Conservation (phyloP, 1,284 basidiomycete species). For the Cryptococcus amylolentus region DNA sequence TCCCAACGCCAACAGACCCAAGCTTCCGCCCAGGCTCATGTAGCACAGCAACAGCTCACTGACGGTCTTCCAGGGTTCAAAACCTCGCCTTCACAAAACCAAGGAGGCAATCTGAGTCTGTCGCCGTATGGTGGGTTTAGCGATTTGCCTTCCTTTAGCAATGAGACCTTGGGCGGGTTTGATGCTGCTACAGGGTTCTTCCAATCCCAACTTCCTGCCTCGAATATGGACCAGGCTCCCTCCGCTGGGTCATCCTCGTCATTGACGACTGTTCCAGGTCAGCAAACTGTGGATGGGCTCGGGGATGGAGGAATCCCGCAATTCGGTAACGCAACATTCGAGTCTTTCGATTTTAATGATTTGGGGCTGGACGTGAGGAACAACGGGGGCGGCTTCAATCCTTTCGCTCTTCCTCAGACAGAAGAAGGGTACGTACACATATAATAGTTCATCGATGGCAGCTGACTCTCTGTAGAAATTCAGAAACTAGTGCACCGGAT, state of each 20-base stretch:
- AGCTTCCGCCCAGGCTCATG: slow-evolving; percentile 1
- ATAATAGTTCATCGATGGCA: neutral
- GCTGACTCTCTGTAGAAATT: slow-evolving; percentile 6
- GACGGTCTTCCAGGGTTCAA: neutral
- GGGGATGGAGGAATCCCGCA: slow-evolving; percentile 9
- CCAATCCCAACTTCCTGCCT: slow-evolving; percentile 4
- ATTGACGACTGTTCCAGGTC: neutral
- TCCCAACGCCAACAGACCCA: neutral
- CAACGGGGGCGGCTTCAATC: slow-evolving; percentile 39
- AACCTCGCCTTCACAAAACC: neutral
- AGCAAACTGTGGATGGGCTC: slow-evolving; percentile 1
- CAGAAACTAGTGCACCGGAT: slow-evolving; percentile 19
- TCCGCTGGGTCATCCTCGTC: slow-evolving; percentile 6
- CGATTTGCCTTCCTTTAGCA: slow-evolving; percentile 10
- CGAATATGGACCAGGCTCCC: slow-evolving; percentile 1
- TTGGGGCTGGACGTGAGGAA: slow-evolving; percentile 26
- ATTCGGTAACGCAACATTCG: slow-evolving; percentile 27
- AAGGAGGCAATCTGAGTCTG: slow-evolving; percentile 8
- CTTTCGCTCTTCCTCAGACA: slow-evolving; percentile 48
- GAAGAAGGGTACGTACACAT: slow-evolving; percentile 38
- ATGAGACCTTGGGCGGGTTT: slow-evolving; percentile 4
- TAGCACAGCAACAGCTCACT: neutral
- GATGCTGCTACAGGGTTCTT: slow-evolving; percentile 2
- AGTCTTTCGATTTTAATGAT: slow-evolving; percentile 42
- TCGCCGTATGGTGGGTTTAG: slow-evolving; percentile 11